Base-by-base conservation (phyloP, 1,139 yeast genomes). In the Taphrina wiesneri region DNA sequence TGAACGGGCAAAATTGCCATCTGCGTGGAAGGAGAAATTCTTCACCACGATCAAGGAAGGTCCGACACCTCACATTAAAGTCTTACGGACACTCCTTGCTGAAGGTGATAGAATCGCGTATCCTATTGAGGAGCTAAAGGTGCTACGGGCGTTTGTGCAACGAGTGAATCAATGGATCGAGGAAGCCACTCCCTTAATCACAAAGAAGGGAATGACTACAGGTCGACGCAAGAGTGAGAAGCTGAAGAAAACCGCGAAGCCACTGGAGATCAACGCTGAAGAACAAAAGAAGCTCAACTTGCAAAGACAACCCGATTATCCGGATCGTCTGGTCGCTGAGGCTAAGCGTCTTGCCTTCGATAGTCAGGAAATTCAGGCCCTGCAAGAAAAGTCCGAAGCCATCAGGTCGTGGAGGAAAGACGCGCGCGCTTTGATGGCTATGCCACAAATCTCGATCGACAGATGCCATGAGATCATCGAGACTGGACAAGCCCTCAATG, bases 401-500 rank as follows among this genome's bases (percentile, higher is more conserved):
- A 81, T 88, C 56, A 80, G 79, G 63, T 80, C 80, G 60, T 88
- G 82, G 74, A 86, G 83, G 69, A 75, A 78, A 53, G 81, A 83
- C 13, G 84, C 85, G 32, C 73, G 82, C 19, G 70, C 74, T 3
- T 75, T 77, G n/a, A 65, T 71, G 32, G 69, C 68, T 19, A 71
- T 73, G 57, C 67, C 63, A 7, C 63, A 63, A 11, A 65, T 68
- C 9, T 30, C 67, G 19, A 60, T 71, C 11, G 74, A 73, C 11
- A 77, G 75, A 13, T 74, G 75, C 51, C 69, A 71, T 39, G 77
- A 74, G 25, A 68, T 79, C 69, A 72, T 78, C 25, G 76, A 75
- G 34, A 71, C 84, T 39, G 92, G 92, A 1, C 80, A 80, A 68
- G 80, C 85, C 15, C 82, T 86, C 72, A 88, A 88, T 2, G 75